A percentile compares a stretch with the other conserved stretches of the same genome.
Evolutionary conservation across 2,329 filamentous ascomycete species (phyloP).

Genomic region (Diaporthe longicolla): DNA sequence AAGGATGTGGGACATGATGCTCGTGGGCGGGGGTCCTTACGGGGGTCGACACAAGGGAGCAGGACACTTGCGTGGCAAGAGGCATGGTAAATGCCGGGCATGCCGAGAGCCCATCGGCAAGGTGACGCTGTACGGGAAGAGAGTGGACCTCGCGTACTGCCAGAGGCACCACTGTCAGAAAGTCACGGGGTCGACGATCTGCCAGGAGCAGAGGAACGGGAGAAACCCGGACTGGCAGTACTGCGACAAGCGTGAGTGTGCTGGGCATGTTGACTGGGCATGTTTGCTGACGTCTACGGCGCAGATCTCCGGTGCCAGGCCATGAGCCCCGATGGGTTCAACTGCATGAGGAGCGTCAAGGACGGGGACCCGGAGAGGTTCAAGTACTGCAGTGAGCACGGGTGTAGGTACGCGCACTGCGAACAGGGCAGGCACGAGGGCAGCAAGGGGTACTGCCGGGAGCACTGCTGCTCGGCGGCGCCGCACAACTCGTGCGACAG

Average conservation of each 20-base stretch:
- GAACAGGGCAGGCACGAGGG: slow-evolving; percentile 12
- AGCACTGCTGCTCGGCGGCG: slow-evolving; percentile 40
- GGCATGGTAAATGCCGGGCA: slow-evolving; percentile 32
- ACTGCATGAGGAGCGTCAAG: slow-evolving; percentile 45
- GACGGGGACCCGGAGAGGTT: slow-evolving; percentile 45
- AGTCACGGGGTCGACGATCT: slow-evolving; percentile 26
- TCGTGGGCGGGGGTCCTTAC: slow-evolving; percentile 10
- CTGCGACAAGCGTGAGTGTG: slow-evolving; percentile 38
- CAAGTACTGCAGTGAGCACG: slow-evolving; percentile 46
- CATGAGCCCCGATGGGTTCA: slow-evolving; percentile 38
- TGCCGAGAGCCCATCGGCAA: slow-evolving; percentile 35
- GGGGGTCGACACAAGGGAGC: slow-evolving; percentile 11
- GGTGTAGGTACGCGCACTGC: slow-evolving; percentile 45
- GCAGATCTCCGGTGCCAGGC: slow-evolving; percentile 42
- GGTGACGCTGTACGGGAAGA: slow-evolving; percentile 31
- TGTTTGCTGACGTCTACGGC: not conserved
- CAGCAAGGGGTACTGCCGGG: slow-evolving; percentile 39
- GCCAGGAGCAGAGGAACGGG: slow-evolving; percentile 39
- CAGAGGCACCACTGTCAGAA: slow-evolving; percentile 39
- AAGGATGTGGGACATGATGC: slow-evolving; percentile 41
- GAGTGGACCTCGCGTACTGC: slow-evolving; percentile 37
- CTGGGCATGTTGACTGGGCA: not conserved
- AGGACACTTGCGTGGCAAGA: slow-evolving; percentile 9
- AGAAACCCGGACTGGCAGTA: slow-evolving; percentile 32
- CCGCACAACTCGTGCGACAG: slow-evolving; percentile 38